phyloP scores from a whole-genome alignment of 225 moss, liverwort and hornwort species.

The Thuidium tamariscinum region DNA sequence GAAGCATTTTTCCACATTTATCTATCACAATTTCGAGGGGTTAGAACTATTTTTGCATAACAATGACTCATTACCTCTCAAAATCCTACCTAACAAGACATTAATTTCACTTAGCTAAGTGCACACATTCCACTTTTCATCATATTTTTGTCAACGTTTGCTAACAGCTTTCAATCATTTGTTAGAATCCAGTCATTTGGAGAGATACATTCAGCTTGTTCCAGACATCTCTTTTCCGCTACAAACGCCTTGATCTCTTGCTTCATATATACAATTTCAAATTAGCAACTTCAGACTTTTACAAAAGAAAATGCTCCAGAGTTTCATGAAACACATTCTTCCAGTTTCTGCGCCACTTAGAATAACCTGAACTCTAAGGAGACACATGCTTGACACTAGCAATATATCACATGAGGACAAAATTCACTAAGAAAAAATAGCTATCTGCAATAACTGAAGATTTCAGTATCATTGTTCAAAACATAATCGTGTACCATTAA shows the following conservation, averaged over 20 bases:
- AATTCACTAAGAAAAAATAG: neutral
- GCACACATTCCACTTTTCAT: neutral
- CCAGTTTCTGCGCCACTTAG: neutral
- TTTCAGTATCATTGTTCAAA: neutral
- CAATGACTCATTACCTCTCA: neutral
- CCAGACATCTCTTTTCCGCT: constrained; percentile 61
- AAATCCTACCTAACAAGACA: neutral
- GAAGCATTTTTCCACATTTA: neutral
- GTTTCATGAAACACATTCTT: neutral
- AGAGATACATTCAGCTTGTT: constrained; percentile 21
- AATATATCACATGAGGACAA: neutral
- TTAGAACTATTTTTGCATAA: neutral
- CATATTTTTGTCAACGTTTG: neutral
- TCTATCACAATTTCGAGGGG: neutral
- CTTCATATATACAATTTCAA: constrained; percentile 57
- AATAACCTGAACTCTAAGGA: neutral
- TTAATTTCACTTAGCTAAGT: neutral
- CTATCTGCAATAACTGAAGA: neutral
- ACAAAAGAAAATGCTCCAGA: constrained; percentile 6
- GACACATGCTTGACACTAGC: constrained; percentile 4
- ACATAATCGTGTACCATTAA: neutral
- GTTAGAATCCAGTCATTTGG: neutral
- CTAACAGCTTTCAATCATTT: neutral
- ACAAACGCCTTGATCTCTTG: constrained; percentile 60
- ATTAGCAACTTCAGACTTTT: constrained; percentile 21